A percentile compares a stretch with the other conserved stretches of the same genome.
Conservation (phyloP, 1,139 yeast genomes). For the Debaryomyces sp. region DNA sequence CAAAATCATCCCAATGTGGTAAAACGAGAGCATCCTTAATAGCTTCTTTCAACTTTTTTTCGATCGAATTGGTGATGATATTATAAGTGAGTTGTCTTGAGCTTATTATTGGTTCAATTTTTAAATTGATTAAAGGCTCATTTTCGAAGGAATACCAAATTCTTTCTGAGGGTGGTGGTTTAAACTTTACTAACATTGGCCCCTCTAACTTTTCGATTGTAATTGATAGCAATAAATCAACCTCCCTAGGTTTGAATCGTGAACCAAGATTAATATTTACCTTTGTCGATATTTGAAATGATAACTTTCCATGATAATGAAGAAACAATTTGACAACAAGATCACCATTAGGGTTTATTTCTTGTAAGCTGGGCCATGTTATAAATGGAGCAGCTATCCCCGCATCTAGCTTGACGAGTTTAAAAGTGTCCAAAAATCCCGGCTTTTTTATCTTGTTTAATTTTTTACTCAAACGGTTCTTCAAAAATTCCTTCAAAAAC, state of each 20-base stretch:
- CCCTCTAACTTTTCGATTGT: constrained; percentile 74
- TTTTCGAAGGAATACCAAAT: constrained; percentile 87
- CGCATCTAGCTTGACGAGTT: constrained; percentile 68
- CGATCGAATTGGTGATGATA: constrained; percentile 78
- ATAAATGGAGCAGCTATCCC: constrained; percentile 83
- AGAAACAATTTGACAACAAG: constrained; percentile 64
- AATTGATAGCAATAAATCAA: constrained; percentile 73
- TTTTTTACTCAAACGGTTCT: constrained; percentile 66
- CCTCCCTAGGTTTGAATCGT: constrained; percentile 76
- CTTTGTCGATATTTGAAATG: constrained; percentile 78
- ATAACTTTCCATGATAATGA: constrained; percentile 70
- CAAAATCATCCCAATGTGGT: constrained; percentile 88
- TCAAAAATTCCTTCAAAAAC: constrained; percentile 57
- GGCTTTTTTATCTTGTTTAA: constrained; percentile 81
- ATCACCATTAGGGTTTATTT: constrained; percentile 80
- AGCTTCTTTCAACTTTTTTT: constrained; percentile 76
- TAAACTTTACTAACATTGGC: constrained; percentile 64
- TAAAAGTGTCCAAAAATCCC: constrained; percentile 81
- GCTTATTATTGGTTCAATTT: constrained; percentile 86
- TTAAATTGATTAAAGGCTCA: constrained; percentile 75
- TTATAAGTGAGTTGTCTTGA: constrained; percentile 78
- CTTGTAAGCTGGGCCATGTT: constrained; percentile 70
- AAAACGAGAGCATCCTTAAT: constrained; percentile 76
- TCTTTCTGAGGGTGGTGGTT: constrained; percentile 89
- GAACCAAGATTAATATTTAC: constrained; percentile 73